Evolutionary conservation across 306 rosid genomes (phyloP), one percentile per base, ranked within the genome.

Genomic region (Prunus mume): DNA sequence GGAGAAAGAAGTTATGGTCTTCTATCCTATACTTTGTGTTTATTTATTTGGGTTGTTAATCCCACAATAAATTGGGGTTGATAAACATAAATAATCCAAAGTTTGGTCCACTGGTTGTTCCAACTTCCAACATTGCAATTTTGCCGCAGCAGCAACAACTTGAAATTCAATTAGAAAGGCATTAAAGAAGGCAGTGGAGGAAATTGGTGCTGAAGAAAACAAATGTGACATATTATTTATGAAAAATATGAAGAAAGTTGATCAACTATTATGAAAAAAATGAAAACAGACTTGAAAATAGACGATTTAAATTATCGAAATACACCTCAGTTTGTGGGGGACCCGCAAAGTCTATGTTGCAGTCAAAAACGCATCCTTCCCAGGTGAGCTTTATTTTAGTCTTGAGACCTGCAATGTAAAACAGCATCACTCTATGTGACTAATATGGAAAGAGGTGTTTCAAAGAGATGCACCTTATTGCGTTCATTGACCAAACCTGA

Each of bases 401-500:
- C 32, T 49, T 13, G 13, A 78, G 76, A 83, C 70, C 68, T 81
- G 82, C 65, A 56, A 46, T 25, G 51, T 27, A 73, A 47, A 80
- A 46, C 71, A 74, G 79, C 68, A 75, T 86, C 82, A 34, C 8
- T 34, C 41, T 6, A 5, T 56, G 66, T 9, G 68, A 81, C 82
- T 71, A 77, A 73, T 41, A 83, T 69, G 84, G 89, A 86, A 86
- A 87, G 67, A 71, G 81, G 82, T 46, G 76, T 65, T 79, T 79
- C 55, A 74, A 77, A 56, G 79, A 81, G 75, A 79, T 34, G 77
- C 57, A 64, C 62, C 57, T 63, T 61, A 75, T 71, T 20, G 86
- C 90, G 81, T 82, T 81, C 78, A 69, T 83, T 79, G 81, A 78
- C 74, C 85, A 79, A 81, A 79, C 84, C 41, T 80, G 77, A 83